Conservation (phyloP, 306 rosid species). For the Medicago ruthenica region DNA sequence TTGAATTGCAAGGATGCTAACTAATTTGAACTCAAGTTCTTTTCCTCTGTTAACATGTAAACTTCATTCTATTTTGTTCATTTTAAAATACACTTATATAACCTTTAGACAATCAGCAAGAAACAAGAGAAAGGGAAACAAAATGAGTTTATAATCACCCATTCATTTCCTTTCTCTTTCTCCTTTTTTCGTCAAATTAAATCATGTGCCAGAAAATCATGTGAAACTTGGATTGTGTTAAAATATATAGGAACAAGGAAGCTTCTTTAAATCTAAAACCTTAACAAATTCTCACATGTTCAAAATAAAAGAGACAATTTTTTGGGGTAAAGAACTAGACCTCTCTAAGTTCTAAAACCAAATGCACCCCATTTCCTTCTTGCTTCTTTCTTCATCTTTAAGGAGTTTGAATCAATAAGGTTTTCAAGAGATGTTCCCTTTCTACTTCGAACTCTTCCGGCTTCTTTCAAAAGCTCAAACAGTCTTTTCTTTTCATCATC, state of each 20-base stretch:
- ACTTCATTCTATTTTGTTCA: too few species aligned
- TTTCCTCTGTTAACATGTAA: too few species aligned
- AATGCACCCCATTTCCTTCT: conserved; percentile 20
- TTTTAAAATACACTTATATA: too few species aligned
- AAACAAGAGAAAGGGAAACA: background rate
- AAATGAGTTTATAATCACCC: background rate
- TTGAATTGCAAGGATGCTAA: background rate
- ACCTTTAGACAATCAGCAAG: too few species aligned
- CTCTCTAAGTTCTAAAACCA: conserved; percentile 44
- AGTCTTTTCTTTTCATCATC: conserved; percentile 81
- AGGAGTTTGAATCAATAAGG: conserved; percentile 66
- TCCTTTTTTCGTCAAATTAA: conserved; percentile 49
- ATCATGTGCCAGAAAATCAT: background rate
- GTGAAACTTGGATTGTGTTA: conserved; percentile 15
- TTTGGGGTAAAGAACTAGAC: background rate
- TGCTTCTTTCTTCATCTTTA: conserved; percentile 56
- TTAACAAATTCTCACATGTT: background rate
- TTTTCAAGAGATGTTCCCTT: conserved; percentile 79
- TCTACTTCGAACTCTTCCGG: conserved; percentile 65
- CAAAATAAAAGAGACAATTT: background rate
- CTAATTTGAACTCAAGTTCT: too few species aligned
- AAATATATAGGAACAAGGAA: conserved; percentile 19
- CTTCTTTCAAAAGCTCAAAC: conserved; percentile 76
- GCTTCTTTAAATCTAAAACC: conserved; percentile 7
- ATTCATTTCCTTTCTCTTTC: conserved; percentile 31